A percentile compares a stretch with the other conserved stretches of the same genome.
Evolutionary conservation across 208 protist species (phyloP).

Genomic region (Leishmania amazonensis): DNA sequence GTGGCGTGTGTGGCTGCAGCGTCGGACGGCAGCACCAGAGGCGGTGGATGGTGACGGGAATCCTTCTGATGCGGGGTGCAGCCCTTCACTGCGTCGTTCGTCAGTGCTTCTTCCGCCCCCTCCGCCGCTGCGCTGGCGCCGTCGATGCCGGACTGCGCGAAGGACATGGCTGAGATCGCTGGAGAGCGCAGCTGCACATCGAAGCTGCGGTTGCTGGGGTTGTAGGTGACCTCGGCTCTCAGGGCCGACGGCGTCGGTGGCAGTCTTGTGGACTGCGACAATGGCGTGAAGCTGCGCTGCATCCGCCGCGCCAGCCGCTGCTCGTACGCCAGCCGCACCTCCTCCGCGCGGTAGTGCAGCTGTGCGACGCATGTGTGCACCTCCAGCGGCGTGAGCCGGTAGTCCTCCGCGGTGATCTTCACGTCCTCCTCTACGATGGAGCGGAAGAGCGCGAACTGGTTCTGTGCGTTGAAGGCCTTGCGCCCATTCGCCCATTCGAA

Average conservation of each 20-base stretch:
- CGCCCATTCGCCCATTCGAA: conserved; percentile 96
- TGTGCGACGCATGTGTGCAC: conserved; percentile 68
- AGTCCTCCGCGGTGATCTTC: conserved; percentile 54
- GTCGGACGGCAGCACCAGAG: background rate
- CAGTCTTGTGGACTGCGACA: background rate
- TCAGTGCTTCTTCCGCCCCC: background rate
- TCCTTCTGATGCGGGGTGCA: background rate
- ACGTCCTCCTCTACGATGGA: conserved; percentile 84
- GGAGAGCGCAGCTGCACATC: conserved; percentile 20
- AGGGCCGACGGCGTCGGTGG: background rate
- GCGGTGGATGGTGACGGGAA: background rate
- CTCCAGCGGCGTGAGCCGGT: conserved; percentile 71
- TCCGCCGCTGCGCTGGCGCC: background rate
- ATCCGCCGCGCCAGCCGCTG: conserved; percentile 15
- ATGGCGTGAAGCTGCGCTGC: background rate
- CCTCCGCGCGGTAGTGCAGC: conserved; percentile 60
- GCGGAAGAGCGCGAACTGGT: conserved; percentile 63
- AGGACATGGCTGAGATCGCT: background rate
- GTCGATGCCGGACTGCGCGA: background rate
- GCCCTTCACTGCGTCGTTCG: background rate
- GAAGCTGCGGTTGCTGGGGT: conserved; percentile 29
- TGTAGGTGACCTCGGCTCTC: conserved; percentile 19
- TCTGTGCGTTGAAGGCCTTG: conserved; percentile 69
- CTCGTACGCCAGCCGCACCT: conserved; percentile 32
- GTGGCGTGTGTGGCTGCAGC: background rate